Evolutionary conservation across 805 yeast genomes (phyloP).

Genomic region (Wickerhamiella shivajii): DNA sequence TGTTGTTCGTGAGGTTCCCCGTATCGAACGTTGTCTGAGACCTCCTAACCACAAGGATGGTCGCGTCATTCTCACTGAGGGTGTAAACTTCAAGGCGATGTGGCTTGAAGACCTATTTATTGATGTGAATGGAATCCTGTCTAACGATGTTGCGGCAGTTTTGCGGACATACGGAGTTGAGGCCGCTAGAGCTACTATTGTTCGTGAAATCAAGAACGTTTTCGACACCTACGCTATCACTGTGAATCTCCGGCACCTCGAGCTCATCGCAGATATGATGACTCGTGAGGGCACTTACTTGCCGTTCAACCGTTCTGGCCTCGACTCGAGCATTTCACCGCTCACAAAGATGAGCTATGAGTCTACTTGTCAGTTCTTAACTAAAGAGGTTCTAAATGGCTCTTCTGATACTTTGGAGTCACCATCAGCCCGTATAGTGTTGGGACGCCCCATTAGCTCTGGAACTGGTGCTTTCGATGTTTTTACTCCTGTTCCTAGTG

Average conservation of each 20-base stretch:
- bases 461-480: slow-evolving; percentile 97
- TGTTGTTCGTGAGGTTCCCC: slow-evolving; percentile 84
- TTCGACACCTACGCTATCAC: slow-evolving; percentile 92
- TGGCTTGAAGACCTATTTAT: slow-evolving; percentile 95
- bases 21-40: slow-evolving; percentile 84
- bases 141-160: slow-evolving; percentile 88
- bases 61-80: slow-evolving; percentile 83
- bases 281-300: slow-evolving; percentile 94
- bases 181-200: slow-evolving; percentile 96
- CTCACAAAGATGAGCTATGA: slow-evolving; percentile 98
- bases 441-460: slow-evolving; percentile 78
- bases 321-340: slow-evolving; percentile 87
- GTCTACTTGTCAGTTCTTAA: slow-evolving; percentile 93
- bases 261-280: slow-evolving; percentile 96
- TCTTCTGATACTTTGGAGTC: slow-evolving; percentile 77
- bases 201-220: slow-evolving; percentile 86
- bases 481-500: too few relatives aligned
- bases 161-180: slow-evolving; percentile 91
- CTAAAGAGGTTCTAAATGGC: slow-evolving; percentile 88
- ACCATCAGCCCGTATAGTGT: slow-evolving; percentile 85
- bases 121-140: slow-evolving; percentile 74
- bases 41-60: slow-evolving; percentile 58
- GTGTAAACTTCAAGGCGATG: slow-evolving; percentile 94
- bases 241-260: slow-evolving; percentile 87
- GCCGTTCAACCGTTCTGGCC: slow-evolving; percentile 97